Evolutionary conservation across 768 basidiomycete species (phyloP), one percentile per base, ranked within the genome.

Genomic region (Trametes sanguinea): DNA sequence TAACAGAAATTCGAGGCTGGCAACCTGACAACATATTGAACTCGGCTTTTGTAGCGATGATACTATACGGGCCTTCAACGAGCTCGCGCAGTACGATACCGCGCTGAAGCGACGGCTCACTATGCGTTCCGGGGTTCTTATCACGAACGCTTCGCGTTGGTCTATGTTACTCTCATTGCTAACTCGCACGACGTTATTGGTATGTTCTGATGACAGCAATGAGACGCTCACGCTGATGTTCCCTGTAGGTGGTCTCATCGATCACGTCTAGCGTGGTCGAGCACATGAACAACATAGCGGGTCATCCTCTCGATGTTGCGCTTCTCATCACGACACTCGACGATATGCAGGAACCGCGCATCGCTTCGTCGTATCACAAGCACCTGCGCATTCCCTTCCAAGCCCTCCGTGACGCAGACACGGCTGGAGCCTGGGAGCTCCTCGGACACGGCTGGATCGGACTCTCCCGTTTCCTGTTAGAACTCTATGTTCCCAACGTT

Each of bases 401-500:
- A 16, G 46, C 47, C 8, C 40, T 69, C 13, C 9, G 40, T 27
- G 29, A 9, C 30, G 16, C 33, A 22, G 22, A 22, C 17, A 11
- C n/a, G n/a, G 45, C 39, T 33, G 39, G 33, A 4, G 58, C 40
- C 1, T 46, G 57, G 37, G 11, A 43, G 6, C 43, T 50, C 54
- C 55, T 83, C 7, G 85, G 82, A 10, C 71, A 70, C 17, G 72
- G 77, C 46, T 95, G 89, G 86, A 76, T 92, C 35, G 81, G 80
- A 1, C 69, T 91, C 51, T 81, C 83, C 47, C 79, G 78, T 16
- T 65, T 87, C 56, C 73, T 95, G 29, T 71, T 94, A 27, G 78
- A 87, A 3, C 81, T 95, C 17, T 88, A 89, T 69, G 79, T 98
- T 42, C 94, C 97, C 0, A 83, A 93, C 71, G 76, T 84, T 2